phyloP scores from a whole-genome alignment of 192 early-diverging fungal genomes.

The Backusella tuberculispora region DNA sequence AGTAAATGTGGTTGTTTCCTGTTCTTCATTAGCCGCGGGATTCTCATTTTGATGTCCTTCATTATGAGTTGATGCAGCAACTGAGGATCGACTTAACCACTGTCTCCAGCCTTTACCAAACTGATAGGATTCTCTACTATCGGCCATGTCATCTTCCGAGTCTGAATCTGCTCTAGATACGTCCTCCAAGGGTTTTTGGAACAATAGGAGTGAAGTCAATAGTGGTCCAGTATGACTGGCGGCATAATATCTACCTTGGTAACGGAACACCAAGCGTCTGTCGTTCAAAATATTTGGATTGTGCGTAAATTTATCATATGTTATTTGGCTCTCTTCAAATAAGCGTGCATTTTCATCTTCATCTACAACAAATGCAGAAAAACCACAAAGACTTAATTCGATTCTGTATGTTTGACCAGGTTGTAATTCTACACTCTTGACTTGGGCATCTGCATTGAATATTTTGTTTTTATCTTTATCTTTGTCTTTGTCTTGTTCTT shows the following conservation, averaged over 20 bases:
- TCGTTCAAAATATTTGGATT: conserved; percentile 61
- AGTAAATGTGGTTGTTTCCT: conserved; percentile 36
- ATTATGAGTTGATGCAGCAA: conserved; percentile 16
- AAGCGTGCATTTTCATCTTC: conserved; percentile 44
- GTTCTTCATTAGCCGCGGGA: not conserved
- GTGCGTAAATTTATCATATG: conserved; percentile 58
- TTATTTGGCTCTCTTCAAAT: conserved; percentile 54
- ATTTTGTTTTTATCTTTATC: not conserved
- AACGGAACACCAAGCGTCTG: conserved; percentile 54
- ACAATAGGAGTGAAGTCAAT: conserved; percentile 60
- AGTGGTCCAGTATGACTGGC: conserved; percentile 64
- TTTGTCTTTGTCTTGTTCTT: not conserved
- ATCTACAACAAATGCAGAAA: conserved; percentile 49
- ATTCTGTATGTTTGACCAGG: conserved; percentile 46
- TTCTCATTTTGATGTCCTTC: not conserved
- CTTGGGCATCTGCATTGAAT: not conserved
- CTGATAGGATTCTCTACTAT: conserved; percentile 38
- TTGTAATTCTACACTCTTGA: conserved; percentile 33
- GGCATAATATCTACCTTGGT: conserved; percentile 66
- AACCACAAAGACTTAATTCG: conserved; percentile 61
- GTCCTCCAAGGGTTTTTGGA: conserved; percentile 28
- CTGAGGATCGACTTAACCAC: conserved; percentile 45
- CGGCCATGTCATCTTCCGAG: conserved; percentile 4
- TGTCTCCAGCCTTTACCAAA: conserved; percentile 44
- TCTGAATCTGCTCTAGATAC: conserved; percentile 49